Evolutionary conservation across 176 grass and related monocot species (phyloP).

Genomic region (Guadua angustifolia): DNA sequence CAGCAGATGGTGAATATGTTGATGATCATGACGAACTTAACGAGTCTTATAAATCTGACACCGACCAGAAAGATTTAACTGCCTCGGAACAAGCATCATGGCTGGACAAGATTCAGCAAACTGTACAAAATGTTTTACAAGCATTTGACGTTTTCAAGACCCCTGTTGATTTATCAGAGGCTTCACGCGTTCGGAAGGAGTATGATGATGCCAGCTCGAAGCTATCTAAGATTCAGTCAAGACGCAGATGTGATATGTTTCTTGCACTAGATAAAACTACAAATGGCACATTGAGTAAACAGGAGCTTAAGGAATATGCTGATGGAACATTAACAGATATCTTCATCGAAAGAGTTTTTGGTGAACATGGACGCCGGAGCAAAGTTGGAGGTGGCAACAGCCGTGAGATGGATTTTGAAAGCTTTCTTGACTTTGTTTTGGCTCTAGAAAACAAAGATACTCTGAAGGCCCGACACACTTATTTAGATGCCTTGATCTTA

Average conservation of each 20-base stretch:
- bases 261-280: slow-evolving; percentile 95
- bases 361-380: slow-evolving; percentile 86
- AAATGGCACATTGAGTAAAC: slow-evolving; percentile 93
- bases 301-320: slow-evolving; percentile 98
- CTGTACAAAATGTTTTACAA: slow-evolving; percentile 82
- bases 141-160: slow-evolving; percentile 88
- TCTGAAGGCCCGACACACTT: slow-evolving; percentile 93
- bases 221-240: slow-evolving; percentile 91
- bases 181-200: slow-evolving; percentile 82
- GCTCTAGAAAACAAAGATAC: slow-evolving; percentile 98
- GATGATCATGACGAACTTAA: slow-evolving; percentile 60
- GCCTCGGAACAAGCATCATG: slow-evolving; percentile 57
- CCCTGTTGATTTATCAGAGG: slow-evolving; percentile 89
- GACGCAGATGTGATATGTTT: slow-evolving; percentile 99
- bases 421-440: slow-evolving; percentile 98
- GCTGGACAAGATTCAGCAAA: slow-evolving; percentile 91
- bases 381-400: slow-evolving; percentile 88
- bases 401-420: slow-evolving; percentile 98
- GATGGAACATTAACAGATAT: slow-evolving; percentile 97
- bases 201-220: slow-evolving; percentile 92
- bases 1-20: slow-evolving; percentile 65
- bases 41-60: slow-evolving; percentile 64
- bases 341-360: slow-evolving; percentile 99
- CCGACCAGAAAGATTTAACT: slow-evolving; percentile 68
- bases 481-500: slow-evolving; percentile 95